Percentiles rank a stretch among this genome's conserved stretches.
Conservation (phyloP, 345 rosid genomes). For the Populus tremula region DNA sequence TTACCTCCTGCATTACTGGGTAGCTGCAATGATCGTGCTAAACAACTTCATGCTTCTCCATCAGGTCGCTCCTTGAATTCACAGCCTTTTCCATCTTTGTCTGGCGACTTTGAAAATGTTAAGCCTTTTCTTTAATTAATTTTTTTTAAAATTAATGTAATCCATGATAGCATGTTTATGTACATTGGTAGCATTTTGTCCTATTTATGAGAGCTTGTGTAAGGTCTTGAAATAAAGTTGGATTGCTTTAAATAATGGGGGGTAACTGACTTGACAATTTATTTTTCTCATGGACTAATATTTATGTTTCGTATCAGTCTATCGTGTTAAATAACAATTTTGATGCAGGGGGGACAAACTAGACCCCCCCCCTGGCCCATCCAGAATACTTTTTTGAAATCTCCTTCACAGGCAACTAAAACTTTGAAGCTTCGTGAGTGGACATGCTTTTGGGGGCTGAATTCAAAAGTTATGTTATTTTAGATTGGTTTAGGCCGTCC, state of each 20-base stretch:
- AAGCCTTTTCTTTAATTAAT: neutral
- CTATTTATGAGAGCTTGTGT: neutral
- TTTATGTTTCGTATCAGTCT: neutral
- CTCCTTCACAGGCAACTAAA: neutral
- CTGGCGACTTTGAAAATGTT: neutral
- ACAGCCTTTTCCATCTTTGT: neutral
- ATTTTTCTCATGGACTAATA: neutral
- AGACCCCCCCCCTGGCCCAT: neutral
- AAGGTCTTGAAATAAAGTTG: neutral
- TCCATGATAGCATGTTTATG: neutral
- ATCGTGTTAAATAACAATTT: neutral
- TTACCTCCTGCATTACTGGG: slow-evolving; percentile 90
- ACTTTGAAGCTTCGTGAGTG: neutral
- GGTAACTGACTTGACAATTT: neutral
- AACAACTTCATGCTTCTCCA: slow-evolving; percentile 85
- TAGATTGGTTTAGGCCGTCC: neutral
- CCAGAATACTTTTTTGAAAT: neutral
- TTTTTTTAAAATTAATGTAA: neutral
- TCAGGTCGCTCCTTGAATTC: slow-evolving; percentile 53
- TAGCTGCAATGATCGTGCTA: slow-evolving; percentile 91
- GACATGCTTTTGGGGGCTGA: neutral
- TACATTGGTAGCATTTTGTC: neutral
- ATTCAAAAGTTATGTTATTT: neutral
- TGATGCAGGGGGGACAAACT: neutral
- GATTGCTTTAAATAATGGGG: neutral